Percentiles rank a stretch among this genome's conserved stretches.
Evolutionary conservation across 257 asterid species (phyloP).

Genomic region (Agastache rugosa): DNA sequence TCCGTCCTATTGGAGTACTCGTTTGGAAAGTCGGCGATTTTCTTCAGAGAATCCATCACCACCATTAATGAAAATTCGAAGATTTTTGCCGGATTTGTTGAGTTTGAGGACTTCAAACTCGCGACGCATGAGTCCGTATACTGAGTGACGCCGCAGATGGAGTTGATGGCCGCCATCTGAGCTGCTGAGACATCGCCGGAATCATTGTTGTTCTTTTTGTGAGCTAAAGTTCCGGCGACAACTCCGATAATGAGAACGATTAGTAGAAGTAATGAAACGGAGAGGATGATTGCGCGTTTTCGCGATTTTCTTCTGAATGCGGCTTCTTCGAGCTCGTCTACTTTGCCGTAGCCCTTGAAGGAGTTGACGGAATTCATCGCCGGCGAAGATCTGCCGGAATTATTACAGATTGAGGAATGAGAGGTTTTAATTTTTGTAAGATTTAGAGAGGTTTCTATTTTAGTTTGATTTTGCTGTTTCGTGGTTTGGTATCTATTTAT

Average conservation of each 20-base stretch:
- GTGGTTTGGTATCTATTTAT: conserved; percentile 5
- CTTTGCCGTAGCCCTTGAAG: conserved; percentile 86
- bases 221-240: conserved; percentile 63
- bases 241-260: conserved; percentile 51
- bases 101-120: conserved; percentile 47
- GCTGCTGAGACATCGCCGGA: conserved; percentile 32
- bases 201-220: conserved; percentile 34
- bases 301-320: conserved; percentile 69
- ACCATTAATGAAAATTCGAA: conserved; percentile 58
- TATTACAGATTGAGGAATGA: conserved; percentile 29
- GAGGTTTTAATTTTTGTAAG: background rate
- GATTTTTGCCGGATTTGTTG: conserved; percentile 62
- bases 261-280: conserved; percentile 49
- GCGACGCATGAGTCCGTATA: conserved; percentile 56
- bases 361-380: conserved; percentile 71
- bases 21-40: conserved; percentile 43
- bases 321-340: conserved; percentile 61
- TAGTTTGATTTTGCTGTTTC: background rate
- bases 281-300: conserved; percentile 55
- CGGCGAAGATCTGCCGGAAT: background rate
- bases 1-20: conserved; percentile 41
- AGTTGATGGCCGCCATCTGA: conserved; percentile 50
- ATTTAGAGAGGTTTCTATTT: background rate
- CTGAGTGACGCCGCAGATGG: conserved; percentile 66
- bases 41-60: conserved; percentile 45